These are phyloP conservation scores for Asterella californica DNA, from an alignment of 225 moss, liverwort and hornwort genomes.

Conservation along the genomic window DNA sequence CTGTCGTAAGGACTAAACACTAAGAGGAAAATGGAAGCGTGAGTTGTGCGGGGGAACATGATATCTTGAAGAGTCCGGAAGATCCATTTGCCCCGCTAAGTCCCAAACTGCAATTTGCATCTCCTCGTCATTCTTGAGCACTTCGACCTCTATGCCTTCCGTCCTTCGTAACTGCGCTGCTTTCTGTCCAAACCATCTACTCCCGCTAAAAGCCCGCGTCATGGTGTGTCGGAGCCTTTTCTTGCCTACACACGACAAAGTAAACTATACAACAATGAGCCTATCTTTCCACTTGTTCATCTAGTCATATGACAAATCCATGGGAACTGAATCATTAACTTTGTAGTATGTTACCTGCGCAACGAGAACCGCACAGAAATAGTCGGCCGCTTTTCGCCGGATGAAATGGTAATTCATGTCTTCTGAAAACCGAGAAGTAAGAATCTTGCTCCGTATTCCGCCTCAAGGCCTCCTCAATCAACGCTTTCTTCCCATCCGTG, in stretches of 20 bases:
- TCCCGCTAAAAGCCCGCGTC: too few relatives aligned
- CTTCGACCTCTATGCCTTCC: constrained; percentile 19
- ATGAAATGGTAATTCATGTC: too few relatives aligned
- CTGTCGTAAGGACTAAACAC: constrained; percentile 15
- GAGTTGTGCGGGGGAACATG: background rate
- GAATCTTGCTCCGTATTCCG: background rate
- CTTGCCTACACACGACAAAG: background rate
- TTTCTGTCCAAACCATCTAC: background rate
- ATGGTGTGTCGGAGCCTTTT: background rate
- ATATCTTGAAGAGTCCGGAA: too few relatives aligned
- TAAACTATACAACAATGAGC: too few relatives aligned
- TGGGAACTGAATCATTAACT: too few relatives aligned
- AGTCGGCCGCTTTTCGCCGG: too few relatives aligned
- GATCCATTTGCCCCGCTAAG: too few relatives aligned
- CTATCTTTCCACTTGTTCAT: too few relatives aligned
- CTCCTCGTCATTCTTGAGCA: constrained; percentile 12
- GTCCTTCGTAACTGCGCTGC: background rate
- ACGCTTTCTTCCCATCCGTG: background rate
- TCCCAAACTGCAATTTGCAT: too few relatives aligned
- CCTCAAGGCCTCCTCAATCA: background rate
- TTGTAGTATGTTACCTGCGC: background rate
- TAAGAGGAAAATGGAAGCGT: constrained; percentile 10
- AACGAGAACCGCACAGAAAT: too few relatives aligned
- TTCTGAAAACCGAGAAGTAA: background rate
- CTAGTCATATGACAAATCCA: too few relatives aligned